phyloP scores from a whole-genome alignment of 2,329 filamentous ascomycete species.

The Tolypocladium album region DNA sequence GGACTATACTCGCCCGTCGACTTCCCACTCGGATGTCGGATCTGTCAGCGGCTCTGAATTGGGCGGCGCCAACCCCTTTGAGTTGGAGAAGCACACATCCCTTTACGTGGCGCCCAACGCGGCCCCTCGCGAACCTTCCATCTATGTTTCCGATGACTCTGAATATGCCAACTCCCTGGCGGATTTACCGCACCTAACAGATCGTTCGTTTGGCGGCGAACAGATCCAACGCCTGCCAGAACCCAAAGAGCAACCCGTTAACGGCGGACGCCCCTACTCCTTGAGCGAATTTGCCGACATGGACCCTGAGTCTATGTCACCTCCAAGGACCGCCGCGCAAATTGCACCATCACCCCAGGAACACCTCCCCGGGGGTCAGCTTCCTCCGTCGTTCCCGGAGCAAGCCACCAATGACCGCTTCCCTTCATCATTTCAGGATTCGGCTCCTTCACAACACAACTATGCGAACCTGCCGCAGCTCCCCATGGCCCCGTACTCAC shows the following conservation, averaged over 20 bases:
- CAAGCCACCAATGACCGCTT: slow-evolving; percentile 5
- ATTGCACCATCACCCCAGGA: slow-evolving; percentile 5
- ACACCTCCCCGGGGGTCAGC: slow-evolving; percentile 5
- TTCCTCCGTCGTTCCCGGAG: slow-evolving; percentile 4
- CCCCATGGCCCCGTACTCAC: slow-evolving; percentile 34
- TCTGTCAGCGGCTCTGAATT: slow-evolving; percentile 47
- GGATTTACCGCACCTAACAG: slow-evolving; percentile 11
- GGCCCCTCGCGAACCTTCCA: slow-evolving; percentile 40
- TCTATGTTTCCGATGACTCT: slow-evolving; percentile 51
- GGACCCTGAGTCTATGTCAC: slow-evolving; percentile 24
- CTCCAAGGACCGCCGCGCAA: slow-evolving; percentile 16
- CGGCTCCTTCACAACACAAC: slow-evolving; percentile 2
- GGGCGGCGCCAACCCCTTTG: slow-evolving; percentile 46
- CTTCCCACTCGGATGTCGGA: slow-evolving; percentile 46
- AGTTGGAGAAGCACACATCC: slow-evolving; percentile 52
- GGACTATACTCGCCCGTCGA: slow-evolving; percentile 44
- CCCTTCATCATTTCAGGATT: neutral
- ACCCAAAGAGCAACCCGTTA: slow-evolving; percentile 4
- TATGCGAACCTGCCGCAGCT: slow-evolving; percentile 21
- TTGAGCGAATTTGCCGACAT: slow-evolving; percentile 30
- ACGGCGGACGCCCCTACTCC: slow-evolving; percentile 21
- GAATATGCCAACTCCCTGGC: slow-evolving; percentile 30
- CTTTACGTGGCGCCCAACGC: slow-evolving; percentile 33
- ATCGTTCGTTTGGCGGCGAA: slow-evolving; percentile 5
- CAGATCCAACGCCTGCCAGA: slow-evolving; percentile 5